These are phyloP conservation scores for Carpinus viminea DNA, from an alignment of 306 rosid genomes.

Conservation along the genomic window DNA sequence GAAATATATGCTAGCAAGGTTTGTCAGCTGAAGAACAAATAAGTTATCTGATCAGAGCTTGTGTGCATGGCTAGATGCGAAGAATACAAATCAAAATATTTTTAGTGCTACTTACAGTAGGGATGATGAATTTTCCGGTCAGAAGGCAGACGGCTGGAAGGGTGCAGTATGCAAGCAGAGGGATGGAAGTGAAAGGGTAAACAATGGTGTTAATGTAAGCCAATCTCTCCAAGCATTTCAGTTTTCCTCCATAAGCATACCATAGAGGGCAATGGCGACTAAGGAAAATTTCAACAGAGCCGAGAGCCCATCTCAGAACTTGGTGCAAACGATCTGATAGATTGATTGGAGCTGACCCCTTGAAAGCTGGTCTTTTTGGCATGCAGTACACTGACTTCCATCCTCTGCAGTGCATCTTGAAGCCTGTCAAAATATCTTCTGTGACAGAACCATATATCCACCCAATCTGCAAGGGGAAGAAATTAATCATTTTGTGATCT, in stretches of 20 bases:
- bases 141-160: conserved; percentile 91
- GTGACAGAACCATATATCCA: conserved; percentile 97
- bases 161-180: conserved; percentile 76
- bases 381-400: conserved; percentile 96
- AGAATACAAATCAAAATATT: neutral
- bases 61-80: neutral
- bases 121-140: conserved; percentile 93
- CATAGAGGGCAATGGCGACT: conserved; percentile 93
- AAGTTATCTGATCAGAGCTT: conserved; percentile 1
- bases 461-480: conserved; percentile 68
- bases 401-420: conserved; percentile 98
- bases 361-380: conserved; percentile 86
- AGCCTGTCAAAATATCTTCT: conserved; percentile 89
- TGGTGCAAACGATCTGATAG: conserved; percentile 84
- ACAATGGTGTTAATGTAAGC: conserved; percentile 74
- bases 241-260: conserved; percentile 88
- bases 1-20: conserved; percentile 78
- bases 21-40: conserved; percentile 62
- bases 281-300: conserved; percentile 84
- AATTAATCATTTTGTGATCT: conserved; percentile 4
- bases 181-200: conserved; percentile 90
- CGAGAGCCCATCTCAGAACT: conserved; percentile 83
- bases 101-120: conserved; percentile 63
- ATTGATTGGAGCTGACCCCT: conserved; percentile 93
- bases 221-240: conserved; percentile 82